Conservation (phyloP, 2,329 filamentous ascomycete genomes). For the Plectosphaerella cucumerina region DNA sequence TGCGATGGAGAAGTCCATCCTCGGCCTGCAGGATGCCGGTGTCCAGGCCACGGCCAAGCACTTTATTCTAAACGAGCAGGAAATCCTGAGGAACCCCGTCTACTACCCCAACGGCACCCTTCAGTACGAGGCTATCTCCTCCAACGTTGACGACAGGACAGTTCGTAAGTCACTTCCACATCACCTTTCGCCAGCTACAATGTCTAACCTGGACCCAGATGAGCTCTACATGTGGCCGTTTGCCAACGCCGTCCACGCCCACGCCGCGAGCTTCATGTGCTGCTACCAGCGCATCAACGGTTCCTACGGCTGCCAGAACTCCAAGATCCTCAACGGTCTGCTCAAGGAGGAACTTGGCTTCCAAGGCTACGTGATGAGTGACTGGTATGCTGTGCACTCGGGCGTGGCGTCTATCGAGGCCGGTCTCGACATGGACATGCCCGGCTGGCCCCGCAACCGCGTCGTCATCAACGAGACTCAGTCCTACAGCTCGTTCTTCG, state of each 20-base stretch:
- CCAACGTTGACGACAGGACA: constrained; percentile 57
- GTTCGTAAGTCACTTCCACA: constrained; percentile 29
- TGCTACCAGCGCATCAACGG: constrained; percentile 69
- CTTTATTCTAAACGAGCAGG: constrained; percentile 71
- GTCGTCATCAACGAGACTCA: background rate
- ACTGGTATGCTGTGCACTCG: constrained; percentile 64
- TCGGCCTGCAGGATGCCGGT: constrained; percentile 26
- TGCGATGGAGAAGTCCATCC: constrained; percentile 46
- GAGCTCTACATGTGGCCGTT: constrained; percentile 48
- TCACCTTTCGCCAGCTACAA: constrained; percentile 50
- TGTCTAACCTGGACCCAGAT: constrained; percentile 26
- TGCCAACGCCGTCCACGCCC: constrained; percentile 60
- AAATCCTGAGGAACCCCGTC: constrained; percentile 45
- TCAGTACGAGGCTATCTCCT: constrained; percentile 40
- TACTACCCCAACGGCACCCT: constrained; percentile 45
- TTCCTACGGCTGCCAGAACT: constrained; percentile 67
- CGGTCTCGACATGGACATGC: constrained; percentile 71
- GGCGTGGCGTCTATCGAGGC: constrained; percentile 58
- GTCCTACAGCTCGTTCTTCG: constrained; percentile 63
- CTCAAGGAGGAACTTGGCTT: constrained; percentile 59
- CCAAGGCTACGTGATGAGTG: constrained; percentile 50
- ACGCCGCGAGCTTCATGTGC: constrained; percentile 53
- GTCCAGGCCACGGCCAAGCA: constrained; percentile 51
- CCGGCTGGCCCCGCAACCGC: constrained; percentile 20
- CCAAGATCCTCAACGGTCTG: constrained; percentile 60